Base-by-base conservation (phyloP, 1,139 yeast species). In the Geotrichum histeridarum region DNA sequence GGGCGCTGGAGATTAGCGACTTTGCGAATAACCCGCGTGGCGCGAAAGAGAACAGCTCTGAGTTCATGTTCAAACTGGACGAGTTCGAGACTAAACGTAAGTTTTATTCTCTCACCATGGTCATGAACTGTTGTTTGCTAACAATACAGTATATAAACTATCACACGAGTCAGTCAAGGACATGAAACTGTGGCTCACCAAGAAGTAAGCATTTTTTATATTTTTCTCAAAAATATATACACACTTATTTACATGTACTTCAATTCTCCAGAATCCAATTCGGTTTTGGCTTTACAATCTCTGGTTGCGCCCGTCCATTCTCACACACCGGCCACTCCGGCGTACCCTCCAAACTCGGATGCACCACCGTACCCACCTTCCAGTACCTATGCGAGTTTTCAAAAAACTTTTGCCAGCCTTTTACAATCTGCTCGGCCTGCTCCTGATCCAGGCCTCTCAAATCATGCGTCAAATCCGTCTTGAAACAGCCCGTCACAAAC, bases 401-500 rank as follows among this genome's bases (percentile, higher is more conserved):
- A 61, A 75, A 86, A 64, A 76, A 86, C 1, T 61, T 51, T 56
- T 78, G 78, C 93, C 94, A 86, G 44, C 71, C 67, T 2, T 43
- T 50, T 22, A 78, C 63, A 17, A 64, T 67, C 9, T 53, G 50
- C 17, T 57, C 54, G 0, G 70, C 71, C 41, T 65, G 67, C 1
- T 65, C 70, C 30, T 59, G 61, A 4, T 64, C 65, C 36, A 86
- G 67, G 0, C 86, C 94, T 32, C 95, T 70, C 44, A 86, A 67
- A 66, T 87, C 95, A 65, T 81, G 78, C 0, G 91, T 86, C 62
- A 77, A 73, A 15, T 73, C 76, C 18, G 78, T 76, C 44, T 71
- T 67, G 60, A 87, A 80, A 64, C 95, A 87, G 4, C 94, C 94
- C 1, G 93, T 87, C 3, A 82, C 84, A 63, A 80, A 83, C 30